Base-by-base conservation (phyloP, 495 filamentous ascomycete species). In the Pyrenopolyporus hunteri region DNA sequence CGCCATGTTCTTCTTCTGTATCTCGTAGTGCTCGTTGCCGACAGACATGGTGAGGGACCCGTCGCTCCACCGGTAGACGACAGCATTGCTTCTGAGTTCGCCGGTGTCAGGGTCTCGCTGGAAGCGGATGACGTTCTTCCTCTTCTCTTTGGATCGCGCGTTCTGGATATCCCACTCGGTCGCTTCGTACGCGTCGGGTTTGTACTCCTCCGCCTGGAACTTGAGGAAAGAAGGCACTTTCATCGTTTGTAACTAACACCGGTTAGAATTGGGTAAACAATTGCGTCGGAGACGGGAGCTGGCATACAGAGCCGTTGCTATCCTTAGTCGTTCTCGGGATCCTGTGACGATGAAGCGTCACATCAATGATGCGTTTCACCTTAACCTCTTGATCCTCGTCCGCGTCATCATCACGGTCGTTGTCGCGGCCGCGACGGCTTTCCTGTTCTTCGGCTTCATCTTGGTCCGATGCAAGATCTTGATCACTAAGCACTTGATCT, bases 401-500 rank as follows among this genome's bases (percentile, higher is more conserved):
- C 58, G 79, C 77, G 36, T 70, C 63, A 17, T 67, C 55, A 29
- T 69, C 62, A 29, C 36, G 10, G 14, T 52, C 59, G 1, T 22
- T 35, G 7, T 50, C 19, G 17, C 22, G 53, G 10, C 17, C 25
- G 25, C 22, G 40, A 31, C 62, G 13, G 17, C 25, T 46, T 6
- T 56, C 47, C 14, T 64, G 58, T 42, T 77, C 69, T 9, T 66
- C 44, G 6, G 64, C 70, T 6, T 78, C 76, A 22, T 81, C 80
- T 47, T 92, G 87, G n/a, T 87, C 92, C 7, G 92, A 96, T 56
- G 87, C 89, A 1, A 95, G 76, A 20, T 92, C 90, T 39, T 85
- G 81, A 68, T 96, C 91, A 66, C 83, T 87, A 56, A 74, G 61
- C 19, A 67, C 65, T 53, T 74, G 74, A 42, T 68, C 70, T 16